Percentiles rank a stretch among this genome's conserved stretches.
Conservation (phyloP, 176 grass and related monocot genomes). For the Avena insularis region DNA sequence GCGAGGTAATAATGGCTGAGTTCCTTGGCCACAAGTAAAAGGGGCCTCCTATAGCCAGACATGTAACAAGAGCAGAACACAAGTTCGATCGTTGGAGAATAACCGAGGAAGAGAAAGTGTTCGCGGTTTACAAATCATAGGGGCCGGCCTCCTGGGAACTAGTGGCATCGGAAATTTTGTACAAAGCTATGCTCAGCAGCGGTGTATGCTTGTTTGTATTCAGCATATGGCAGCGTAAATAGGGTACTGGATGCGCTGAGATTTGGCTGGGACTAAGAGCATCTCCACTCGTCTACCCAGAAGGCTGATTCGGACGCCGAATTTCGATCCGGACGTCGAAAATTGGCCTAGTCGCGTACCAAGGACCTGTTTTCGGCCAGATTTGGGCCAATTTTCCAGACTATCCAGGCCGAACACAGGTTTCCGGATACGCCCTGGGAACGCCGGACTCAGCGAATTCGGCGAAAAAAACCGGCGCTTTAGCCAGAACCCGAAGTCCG, state of each 20-base stretch:
- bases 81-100: neutral
- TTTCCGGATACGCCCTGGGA: too few species aligned
- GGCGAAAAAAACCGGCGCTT: too few species aligned
- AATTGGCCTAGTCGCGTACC: too few species aligned
- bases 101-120: neutral
- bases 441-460: too few species aligned
- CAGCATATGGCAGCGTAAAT: neutral
- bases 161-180: neutral
- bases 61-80: neutral
- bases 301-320: too few species aligned
- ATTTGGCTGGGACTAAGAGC: too few species aligned
- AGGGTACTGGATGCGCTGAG: neutral
- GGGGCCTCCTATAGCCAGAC: neutral
- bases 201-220: neutral
- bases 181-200: neutral
- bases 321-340: too few species aligned
- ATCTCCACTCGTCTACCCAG: too few species aligned
- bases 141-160: neutral
- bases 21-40: neutral
- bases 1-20: neutral
- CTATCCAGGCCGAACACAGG: too few species aligned
- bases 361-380: too few species aligned
- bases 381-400: too few species aligned
- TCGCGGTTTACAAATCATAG: neutral
- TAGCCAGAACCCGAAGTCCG: too few species aligned